These are phyloP conservation scores for Ophiostoma himal-ulmi DNA, from an alignment of 2,329 filamentous ascomycete species.

Conservation along the genomic window DNA sequence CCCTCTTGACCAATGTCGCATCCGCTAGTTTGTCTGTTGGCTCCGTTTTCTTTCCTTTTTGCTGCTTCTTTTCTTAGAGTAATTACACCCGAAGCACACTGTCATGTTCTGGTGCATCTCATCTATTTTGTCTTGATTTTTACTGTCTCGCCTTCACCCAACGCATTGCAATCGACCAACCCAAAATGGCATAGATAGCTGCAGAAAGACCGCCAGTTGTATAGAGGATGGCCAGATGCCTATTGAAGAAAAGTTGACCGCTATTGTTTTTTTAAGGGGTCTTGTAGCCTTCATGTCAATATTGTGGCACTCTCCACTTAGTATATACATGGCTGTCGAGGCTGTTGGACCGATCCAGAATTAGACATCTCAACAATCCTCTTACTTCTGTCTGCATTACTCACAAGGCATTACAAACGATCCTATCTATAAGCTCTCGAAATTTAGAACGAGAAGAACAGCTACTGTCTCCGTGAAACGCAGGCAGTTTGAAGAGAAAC, in stretches of 20 bases:
- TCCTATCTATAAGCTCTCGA: not conserved
- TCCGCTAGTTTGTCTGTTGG: slow-evolving; percentile 3
- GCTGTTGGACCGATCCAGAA: too few relatives aligned
- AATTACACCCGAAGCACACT: not conserved
- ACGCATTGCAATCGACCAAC: not conserved
- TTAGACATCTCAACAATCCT: not conserved
- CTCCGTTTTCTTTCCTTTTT: slow-evolving; percentile 6
- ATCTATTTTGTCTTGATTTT: slow-evolving; percentile 7
- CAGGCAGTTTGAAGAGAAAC: not conserved
- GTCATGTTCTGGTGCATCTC: not conserved
- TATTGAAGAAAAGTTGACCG: not conserved
- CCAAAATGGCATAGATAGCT: slow-evolving; percentile 7
- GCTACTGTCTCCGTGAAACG: not conserved
- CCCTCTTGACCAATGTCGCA: not conserved
- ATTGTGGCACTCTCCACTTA: too few relatives aligned
- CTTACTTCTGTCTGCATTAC: not conserved
- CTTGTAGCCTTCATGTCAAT: too few relatives aligned
- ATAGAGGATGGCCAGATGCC: not conserved
- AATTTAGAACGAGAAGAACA: not conserved
- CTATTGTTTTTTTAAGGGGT: not conserved
- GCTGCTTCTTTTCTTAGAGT: not conserved
- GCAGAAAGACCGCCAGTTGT: not conserved
- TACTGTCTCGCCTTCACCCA: not conserved
- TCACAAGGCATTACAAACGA: not conserved
- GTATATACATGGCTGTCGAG: too few relatives aligned